phyloP scores from a whole-genome alignment of 805 yeast species.

The Sugiyamaella lignohabitans region DNA sequence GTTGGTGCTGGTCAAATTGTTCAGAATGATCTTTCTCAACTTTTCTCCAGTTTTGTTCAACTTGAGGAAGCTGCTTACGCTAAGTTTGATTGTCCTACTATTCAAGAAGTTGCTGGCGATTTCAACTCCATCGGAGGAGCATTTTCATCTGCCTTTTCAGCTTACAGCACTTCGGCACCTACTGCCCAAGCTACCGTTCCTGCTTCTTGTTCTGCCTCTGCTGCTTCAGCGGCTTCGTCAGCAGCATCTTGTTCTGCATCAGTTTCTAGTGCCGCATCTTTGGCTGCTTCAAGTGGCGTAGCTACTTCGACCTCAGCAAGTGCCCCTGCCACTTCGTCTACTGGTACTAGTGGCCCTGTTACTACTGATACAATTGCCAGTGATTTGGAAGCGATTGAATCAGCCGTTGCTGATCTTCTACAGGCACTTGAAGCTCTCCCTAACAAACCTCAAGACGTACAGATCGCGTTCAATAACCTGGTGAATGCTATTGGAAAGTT shows the following conservation, averaged over 20 bases:
- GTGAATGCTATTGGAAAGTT: background rate
- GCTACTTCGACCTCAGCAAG: background rate
- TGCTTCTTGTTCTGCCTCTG: background rate
- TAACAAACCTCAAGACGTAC: background rate
- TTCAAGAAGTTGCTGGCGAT: conserved; percentile 13
- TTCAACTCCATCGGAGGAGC: conserved; percentile 10
- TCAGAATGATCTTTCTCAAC: conserved; percentile 19
- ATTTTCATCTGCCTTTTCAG: conserved; percentile 6
- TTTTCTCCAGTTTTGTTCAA: conserved; percentile 18
- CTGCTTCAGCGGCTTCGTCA: background rate
- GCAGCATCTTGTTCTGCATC: background rate
- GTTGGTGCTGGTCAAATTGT: conserved; percentile 23
- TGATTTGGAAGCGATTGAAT: background rate
- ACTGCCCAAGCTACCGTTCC: background rate
- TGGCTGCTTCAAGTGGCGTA: background rate
- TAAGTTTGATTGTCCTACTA: conserved; percentile 16
- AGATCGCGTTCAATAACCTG: background rate
- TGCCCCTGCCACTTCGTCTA: background rate
- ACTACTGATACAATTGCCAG: background rate
- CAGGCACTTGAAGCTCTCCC: background rate
- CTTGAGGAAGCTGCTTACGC: conserved; percentile 17
- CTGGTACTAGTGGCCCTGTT: conserved; percentile 1
- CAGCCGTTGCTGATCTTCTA: background rate
- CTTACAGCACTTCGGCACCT: background rate
- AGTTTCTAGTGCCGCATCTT: background rate